Evolutionary conservation across 2,329 filamentous ascomycete species (phyloP), one percentile per base, ranked within the genome.

Genomic region (Raffaelea albimanens): DNA sequence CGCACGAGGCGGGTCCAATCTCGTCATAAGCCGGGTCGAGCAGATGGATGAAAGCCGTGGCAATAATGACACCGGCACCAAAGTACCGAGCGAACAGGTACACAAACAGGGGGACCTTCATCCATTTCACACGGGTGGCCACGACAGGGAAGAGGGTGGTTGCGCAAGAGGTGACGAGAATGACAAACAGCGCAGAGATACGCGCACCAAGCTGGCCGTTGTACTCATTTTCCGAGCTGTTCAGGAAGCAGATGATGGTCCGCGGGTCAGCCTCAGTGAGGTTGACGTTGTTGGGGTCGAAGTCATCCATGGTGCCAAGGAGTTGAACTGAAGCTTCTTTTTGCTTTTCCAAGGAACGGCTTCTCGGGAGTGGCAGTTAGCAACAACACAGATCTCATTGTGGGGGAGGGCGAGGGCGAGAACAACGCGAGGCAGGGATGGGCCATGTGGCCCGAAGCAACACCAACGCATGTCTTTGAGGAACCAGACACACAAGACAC

Each of bases 11-110:
- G 0, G 66, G 64, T 3, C 65, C 65, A 2, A 87, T 86, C 49
- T 89, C 85, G 34, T 78, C 77, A 50, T 85, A 78, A 5, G 90
- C 90, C 0, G 91, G 90, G 1, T 82, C 82, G 10, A 97, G 73
- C 2, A 91, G 70, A 63, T 96, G 91, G 62, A 97, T 91, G 63
- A 94, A 96, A 0, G 90, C 88, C 2, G 91, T 97, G 5, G 87
- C 85, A 54, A 96, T 80, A 58, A 97, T 96, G 53, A 96, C 89
- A 41, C 91, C 91, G 0, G 89, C 93, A 53, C 91, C 91, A 60
- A 96, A 88, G 66, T 91, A 95, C 61, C 95, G 95, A 53, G 85
- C 85, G 48, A 91, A 69, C 63, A 95, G 82, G 63, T 87, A 88
- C 1, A 77, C 71, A 67, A 79, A 84, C 47, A 74, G 70, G 0